phyloP scores from a whole-genome alignment of 371 early-diverging fungal genomes.

The Chytridium lagenaria region DNA sequence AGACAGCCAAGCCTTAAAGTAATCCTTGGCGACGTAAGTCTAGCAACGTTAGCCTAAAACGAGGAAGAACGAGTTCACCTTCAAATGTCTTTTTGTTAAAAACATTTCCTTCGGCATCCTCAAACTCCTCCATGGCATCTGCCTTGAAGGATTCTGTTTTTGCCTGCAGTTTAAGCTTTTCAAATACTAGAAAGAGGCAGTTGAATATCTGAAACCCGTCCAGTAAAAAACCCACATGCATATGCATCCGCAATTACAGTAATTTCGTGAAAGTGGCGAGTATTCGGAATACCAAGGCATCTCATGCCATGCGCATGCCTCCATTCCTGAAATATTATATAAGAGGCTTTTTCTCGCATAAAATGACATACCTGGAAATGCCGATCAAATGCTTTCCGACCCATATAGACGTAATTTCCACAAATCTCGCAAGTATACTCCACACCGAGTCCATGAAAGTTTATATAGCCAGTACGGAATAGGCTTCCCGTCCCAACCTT shows the following conservation, averaged over 20 bases:
- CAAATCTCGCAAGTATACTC: constrained; percentile 98
- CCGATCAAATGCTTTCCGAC: constrained; percentile 94
- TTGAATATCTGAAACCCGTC: no score
- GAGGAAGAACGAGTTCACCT: constrained; percentile 40
- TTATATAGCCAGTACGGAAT: constrained; percentile 99
- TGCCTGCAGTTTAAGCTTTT: constrained; percentile 70
- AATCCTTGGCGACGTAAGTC: constrained; percentile 92
- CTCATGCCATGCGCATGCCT: constrained; percentile 96
- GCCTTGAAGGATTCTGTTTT: constrained; percentile 69
- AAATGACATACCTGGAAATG: constrained; percentile 81
- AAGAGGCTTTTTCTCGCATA: no score
- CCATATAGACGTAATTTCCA: constrained; percentile 94
- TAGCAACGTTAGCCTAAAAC: constrained; percentile 10
- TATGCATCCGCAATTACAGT: constrained; percentile 91
- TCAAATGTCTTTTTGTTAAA: constrained; percentile 98
- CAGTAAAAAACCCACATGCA: constrained; percentile 80
- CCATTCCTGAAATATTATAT: constrained; percentile 69
- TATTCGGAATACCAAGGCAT: constrained; percentile 92
- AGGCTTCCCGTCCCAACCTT: constrained; percentile 99
- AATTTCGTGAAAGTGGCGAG: constrained; percentile 93
- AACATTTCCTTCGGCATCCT: constrained; percentile 96
- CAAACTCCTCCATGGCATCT: constrained; percentile 92
- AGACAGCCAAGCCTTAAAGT: no score
- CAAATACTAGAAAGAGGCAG: no score
- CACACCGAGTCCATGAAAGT: constrained; percentile 93